Conservation (phyloP, 179 eudicot species). For the Actinidia polygama region DNA sequence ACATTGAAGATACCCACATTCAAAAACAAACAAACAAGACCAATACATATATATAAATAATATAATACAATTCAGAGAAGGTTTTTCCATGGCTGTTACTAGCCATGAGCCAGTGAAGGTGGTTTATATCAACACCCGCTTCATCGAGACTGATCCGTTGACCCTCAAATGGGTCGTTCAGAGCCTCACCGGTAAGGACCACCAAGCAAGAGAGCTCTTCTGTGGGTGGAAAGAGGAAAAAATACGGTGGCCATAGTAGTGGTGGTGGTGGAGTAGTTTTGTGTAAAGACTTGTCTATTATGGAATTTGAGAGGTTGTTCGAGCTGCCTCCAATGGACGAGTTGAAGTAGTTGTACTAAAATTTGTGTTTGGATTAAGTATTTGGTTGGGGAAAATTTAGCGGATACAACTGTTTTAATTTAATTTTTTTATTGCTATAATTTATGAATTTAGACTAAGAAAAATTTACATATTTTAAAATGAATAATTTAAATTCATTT, state of each 20-base stretch:
- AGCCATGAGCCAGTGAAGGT: constrained; percentile 42
- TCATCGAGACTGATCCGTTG: constrained; percentile 53
- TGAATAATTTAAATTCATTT: no score
- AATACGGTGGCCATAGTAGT: not conserved
- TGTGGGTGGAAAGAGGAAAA: not conserved
- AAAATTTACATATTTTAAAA: no score
- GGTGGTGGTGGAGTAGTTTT: not conserved
- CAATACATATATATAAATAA: no score
- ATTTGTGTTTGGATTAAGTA: no score
- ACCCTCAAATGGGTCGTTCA: constrained; percentile 67
- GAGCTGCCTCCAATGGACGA: constrained; percentile 20
- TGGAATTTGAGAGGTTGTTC: constrained; percentile 3
- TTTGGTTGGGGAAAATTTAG: no score
- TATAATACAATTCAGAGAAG: no score
- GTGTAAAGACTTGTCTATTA: not conserved
- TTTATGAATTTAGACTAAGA: no score
- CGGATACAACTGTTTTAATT: not conserved
- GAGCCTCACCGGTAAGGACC: constrained; percentile 50
- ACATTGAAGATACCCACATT: not conserved
- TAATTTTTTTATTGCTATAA: no score
- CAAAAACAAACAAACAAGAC: no score
- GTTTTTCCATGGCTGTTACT: not conserved
- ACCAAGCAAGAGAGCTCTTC: not conserved
- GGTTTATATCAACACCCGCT: constrained; percentile 51
- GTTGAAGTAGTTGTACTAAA: not conserved